A percentile compares a stretch with the other conserved stretches of the same genome.
phyloP scores from a whole-genome alignment of 805 yeast species.

The Ogataea ramenticola region DNA sequence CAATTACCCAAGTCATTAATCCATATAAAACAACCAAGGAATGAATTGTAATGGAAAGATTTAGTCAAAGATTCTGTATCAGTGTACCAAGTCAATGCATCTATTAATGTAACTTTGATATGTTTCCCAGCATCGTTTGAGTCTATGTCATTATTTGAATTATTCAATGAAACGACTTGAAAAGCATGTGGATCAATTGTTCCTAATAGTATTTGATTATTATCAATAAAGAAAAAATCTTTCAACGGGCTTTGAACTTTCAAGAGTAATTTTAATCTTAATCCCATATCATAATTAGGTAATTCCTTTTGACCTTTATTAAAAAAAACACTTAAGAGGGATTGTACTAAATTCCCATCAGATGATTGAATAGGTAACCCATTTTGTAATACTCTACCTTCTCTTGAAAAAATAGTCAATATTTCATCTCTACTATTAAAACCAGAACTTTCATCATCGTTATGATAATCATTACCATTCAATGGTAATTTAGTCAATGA shows the following conservation, averaged over 20 bases:
- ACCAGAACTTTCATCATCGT: constrained; percentile 3
- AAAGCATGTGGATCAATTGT: constrained; percentile 27
- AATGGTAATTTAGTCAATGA: constrained; percentile 26
- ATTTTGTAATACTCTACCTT: constrained; percentile 26
- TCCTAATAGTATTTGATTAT: constrained; percentile 18
- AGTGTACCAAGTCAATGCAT: constrained; percentile 26
- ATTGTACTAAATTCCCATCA: constrained; percentile 13
- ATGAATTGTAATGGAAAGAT: constrained; percentile 13
- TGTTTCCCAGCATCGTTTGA: constrained; percentile 16
- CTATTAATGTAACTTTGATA: constrained; percentile 21
- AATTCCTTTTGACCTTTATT: constrained; percentile 14
- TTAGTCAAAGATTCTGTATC: constrained; percentile 9
- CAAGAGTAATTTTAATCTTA: constrained; percentile 27
- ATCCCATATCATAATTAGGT: constrained; percentile 25
- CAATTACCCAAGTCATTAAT: constrained; percentile 21
- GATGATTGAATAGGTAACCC: constrained; percentile 21
- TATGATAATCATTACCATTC: constrained; percentile 8
- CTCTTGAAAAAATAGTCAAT: constrained; percentile 21
- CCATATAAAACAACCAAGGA: constrained; percentile 24
- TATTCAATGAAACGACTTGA: constrained; percentile 22
- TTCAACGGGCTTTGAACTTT: constrained; percentile 25
- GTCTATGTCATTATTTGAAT: constrained; percentile 10
- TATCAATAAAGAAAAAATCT: constrained; percentile 20
- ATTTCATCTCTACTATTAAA: constrained; percentile 16
- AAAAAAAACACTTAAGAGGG: constrained; percentile 20